Conservation (phyloP, 1,139 yeast genomes). For the Pichia sp. region DNA sequence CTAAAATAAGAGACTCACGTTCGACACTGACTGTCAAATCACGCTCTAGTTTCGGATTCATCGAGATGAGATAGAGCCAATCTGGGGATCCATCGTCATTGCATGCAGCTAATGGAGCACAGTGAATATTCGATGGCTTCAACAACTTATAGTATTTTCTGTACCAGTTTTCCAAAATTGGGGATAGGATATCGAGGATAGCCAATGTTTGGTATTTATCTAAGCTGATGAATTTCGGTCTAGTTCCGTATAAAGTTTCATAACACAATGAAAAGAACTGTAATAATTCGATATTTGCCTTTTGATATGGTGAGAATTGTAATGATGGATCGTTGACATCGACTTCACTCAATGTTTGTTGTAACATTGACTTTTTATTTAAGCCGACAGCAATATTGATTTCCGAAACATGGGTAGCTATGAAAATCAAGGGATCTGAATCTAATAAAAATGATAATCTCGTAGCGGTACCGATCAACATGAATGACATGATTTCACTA, state of each 20-base stretch:
- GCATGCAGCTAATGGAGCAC: constrained; percentile 18
- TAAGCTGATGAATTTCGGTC: constrained; percentile 52
- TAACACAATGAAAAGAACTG: constrained; percentile 83
- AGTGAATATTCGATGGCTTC: constrained; percentile 40
- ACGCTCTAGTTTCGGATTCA: constrained; percentile 36
- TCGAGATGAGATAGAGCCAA: constrained; percentile 21
- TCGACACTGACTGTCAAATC: constrained; percentile 50
- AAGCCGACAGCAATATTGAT: constrained; percentile 72
- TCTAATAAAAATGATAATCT: constrained; percentile 88
- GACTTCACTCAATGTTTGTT: constrained; percentile 63
- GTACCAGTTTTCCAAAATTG: constrained; percentile 79
- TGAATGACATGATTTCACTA: constrained; percentile 91
- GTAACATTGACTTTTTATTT: constrained; percentile 65
- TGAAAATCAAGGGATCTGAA: constrained; percentile 66
- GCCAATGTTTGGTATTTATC: constrained; percentile 69
- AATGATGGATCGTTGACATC: constrained; percentile 43
- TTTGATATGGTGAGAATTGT: constrained; percentile 58
- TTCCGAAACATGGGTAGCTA: constrained; percentile 86
- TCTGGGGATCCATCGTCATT: constrained; percentile 18
- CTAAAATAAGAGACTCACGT: constrained; percentile 73
- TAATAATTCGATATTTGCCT: constrained; percentile 75
- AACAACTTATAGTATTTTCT: constrained; percentile 57
- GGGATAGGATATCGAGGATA: constrained; percentile 68
- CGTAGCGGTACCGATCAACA: constrained; percentile 86
- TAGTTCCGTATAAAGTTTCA: constrained; percentile 73